A percentile compares a stretch with the other conserved stretches of the same genome.
Evolutionary conservation across 2,329 filamentous ascomycete genomes (phyloP).

Genomic region (Colletotrichum australisinense): DNA sequence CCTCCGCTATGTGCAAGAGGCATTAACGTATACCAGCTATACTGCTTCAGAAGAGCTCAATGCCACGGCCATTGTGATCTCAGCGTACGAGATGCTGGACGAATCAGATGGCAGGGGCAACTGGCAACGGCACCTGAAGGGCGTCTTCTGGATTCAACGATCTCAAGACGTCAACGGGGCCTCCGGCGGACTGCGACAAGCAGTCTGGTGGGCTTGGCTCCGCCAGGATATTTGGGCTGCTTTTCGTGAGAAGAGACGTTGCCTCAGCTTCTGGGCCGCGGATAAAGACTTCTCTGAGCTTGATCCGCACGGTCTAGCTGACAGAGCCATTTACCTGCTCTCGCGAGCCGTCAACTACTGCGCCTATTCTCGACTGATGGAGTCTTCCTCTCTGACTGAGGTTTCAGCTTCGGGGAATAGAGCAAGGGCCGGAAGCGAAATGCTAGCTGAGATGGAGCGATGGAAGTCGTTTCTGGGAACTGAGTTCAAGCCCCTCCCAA

Average conservation of each 20-base stretch:
- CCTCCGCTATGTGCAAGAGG: conserved; percentile 69
- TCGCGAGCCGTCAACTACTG: conserved; percentile 69
- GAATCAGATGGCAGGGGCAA: conserved; percentile 61
- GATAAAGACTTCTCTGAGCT: conserved; percentile 59
- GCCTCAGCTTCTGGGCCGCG: conserved; percentile 69
- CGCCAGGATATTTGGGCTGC: conserved; percentile 75
- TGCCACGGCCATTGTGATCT: conserved; percentile 69
- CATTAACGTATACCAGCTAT: conserved; percentile 68
- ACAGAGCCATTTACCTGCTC: conserved; percentile 64
- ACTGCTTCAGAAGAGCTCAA: conserved; percentile 68
- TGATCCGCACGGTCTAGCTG: conserved; percentile 64
- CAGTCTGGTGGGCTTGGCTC: conserved; percentile 75
- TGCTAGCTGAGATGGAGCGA: conserved; percentile 43
- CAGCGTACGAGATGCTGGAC: conserved; percentile 75
- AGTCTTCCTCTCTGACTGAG: conserved; percentile 21
- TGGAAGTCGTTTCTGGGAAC: conserved; percentile 48
- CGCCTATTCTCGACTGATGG: conserved; percentile 50
- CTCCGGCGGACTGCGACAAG: conserved; percentile 64
- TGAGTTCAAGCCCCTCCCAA: conserved; percentile 54
- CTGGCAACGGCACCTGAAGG: conserved; percentile 73
- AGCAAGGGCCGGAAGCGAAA: conserved; percentile 34
- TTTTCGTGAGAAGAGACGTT: conserved; percentile 66
- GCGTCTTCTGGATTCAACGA: conserved; percentile 75
- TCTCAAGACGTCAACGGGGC: conserved; percentile 71
- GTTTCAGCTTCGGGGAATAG: conserved; percentile 23